phyloP scores from a whole-genome alignment of 352 stramenopile genomes.

The Phytopythium delawarense region DNA sequence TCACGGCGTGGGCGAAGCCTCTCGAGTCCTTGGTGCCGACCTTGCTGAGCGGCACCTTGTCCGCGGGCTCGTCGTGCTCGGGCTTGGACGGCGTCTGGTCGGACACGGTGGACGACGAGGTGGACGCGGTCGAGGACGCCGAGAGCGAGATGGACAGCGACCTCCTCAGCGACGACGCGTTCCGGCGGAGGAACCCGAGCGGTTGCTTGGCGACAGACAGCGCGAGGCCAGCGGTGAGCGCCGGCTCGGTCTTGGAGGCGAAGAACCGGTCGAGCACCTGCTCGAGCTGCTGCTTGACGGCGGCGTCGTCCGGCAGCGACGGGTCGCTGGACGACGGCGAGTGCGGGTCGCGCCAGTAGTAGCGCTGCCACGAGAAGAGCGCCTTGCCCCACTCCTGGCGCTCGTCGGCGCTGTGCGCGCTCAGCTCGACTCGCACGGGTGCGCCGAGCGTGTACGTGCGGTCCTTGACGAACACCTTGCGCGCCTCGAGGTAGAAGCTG shows the following conservation, averaged over 20 bases:
- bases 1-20: neutral
- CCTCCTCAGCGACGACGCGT: constrained; percentile 56
- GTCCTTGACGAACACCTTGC: constrained; percentile 85
- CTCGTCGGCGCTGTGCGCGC: constrained; percentile 51
- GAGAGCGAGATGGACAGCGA: constrained; percentile 61
- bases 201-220: constrained; percentile 68
- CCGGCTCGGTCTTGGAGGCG: constrained; percentile 16
- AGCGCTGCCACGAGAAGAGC: constrained; percentile 86
- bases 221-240: constrained; percentile 25
- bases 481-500: constrained; percentile 80
- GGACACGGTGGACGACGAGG: constrained; percentile 26
- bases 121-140: constrained; percentile 35
- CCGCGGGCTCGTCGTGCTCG: constrained; percentile 30
- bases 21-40: constrained; percentile 6
- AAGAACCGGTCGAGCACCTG: constrained; percentile 40
- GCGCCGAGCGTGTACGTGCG: constrained; percentile 73
- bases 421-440: constrained; percentile 63
- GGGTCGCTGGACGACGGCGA: constrained; percentile 9
- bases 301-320: constrained; percentile 7
- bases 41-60: constrained; percentile 57
- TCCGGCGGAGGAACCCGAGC: constrained; percentile 63
- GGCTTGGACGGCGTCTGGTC: constrained; percentile 29
- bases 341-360: constrained; percentile 77
- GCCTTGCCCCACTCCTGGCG: constrained; percentile 80
- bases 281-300: constrained; percentile 41